Evolutionary conservation across 2,329 filamentous ascomycete genomes (phyloP), one percentile per base, ranked within the genome.

Genomic region (Elsinoe batatas): DNA sequence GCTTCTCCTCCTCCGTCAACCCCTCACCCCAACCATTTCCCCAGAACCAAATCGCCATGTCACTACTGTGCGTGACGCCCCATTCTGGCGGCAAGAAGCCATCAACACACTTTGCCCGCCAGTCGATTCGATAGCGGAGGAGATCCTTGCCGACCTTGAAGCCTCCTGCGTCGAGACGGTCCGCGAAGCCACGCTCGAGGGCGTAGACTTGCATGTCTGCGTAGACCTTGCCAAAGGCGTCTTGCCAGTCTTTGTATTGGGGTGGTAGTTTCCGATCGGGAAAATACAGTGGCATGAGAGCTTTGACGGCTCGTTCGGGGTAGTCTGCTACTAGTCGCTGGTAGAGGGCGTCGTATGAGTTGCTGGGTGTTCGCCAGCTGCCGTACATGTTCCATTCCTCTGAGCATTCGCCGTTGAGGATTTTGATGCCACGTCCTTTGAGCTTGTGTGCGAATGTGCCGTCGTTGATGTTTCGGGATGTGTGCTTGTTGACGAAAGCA

Each of bases 31-130:
- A 57, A 1, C 74, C 75, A 59, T 76, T 72, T 0, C 79, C 79
- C 72, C 74, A 81, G 56, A 80, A 78, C 79, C 79, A 82, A 30
- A 81, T 73, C 5, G 71, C 66, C 62, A 76, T 70, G 58, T 82
- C 79, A 0, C 75, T 76, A 0, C 71, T 71, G 62, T 82, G 79
- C 13, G 78, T 81, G 2, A 77, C 77, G 2, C 75, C 77, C 73
- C 75, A 81, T 38, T 72, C 67, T 1, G 64, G 65, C 1, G 77
- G 76, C 8, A 74, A 61, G 2, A 61, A 59, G 5, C 61, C 59
- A 44, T 76, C 73, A 3, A 74, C 71, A 57, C 75, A 78, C 43
- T 71, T 64, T 5, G 76, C 72, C 3, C 78, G 71, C 71, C 74
- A 79, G 50, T 81, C 75, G 57, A 81, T 74, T 1, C 78, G 71